These are phyloP conservation scores for Cladosporium sp. DNA, from an alignment of 2,329 filamentous ascomycete species.

Conservation along the genomic window DNA sequence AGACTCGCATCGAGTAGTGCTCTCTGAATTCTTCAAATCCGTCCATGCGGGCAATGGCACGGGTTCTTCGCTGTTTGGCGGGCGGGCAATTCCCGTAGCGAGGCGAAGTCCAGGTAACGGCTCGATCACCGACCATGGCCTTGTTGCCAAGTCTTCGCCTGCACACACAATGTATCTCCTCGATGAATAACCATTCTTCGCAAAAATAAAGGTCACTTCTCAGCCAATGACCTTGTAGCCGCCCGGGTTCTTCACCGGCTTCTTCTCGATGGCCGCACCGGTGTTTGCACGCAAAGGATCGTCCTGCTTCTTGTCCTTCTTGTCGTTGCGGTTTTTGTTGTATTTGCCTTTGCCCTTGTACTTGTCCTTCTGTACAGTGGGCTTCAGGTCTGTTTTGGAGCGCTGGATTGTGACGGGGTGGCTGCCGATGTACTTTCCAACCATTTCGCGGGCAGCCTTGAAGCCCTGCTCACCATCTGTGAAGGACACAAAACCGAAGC, in stretches of 20 bases:
- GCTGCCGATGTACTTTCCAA: slow-evolving; percentile 98
- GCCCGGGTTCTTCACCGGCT: slow-evolving; percentile 31
- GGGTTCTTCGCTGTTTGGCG: neutral
- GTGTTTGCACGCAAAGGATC: slow-evolving; percentile 41
- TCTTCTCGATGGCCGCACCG: slow-evolving; percentile 43
- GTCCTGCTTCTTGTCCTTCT: slow-evolving; percentile 45
- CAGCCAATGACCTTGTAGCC: slow-evolving; percentile 42
- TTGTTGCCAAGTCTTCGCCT: neutral
- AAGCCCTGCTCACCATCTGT: slow-evolving; percentile 95
- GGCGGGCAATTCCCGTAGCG: neutral
- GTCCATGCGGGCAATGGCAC: neutral
- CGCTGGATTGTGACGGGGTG: slow-evolving; percentile 80
- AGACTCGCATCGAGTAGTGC: neutral
- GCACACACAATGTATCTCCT: neutral
- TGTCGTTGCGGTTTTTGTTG: slow-evolving; percentile 41
- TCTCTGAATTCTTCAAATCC: neutral
- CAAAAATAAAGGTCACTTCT: slow-evolving; percentile 6
- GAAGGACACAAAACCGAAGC: slow-evolving; percentile 96
- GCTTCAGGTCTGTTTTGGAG: slow-evolving; percentile 88
- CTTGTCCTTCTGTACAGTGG: slow-evolving; percentile 59
- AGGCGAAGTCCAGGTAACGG: neutral
- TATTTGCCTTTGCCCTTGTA: slow-evolving; percentile 57
- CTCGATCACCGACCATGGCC: neutral
- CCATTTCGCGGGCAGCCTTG: slow-evolving; percentile 94
- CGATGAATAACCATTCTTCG: neutral